Base-by-base conservation (phyloP, 2,329 filamentous ascomycete species). In the Calonectria hongkongensis region DNA sequence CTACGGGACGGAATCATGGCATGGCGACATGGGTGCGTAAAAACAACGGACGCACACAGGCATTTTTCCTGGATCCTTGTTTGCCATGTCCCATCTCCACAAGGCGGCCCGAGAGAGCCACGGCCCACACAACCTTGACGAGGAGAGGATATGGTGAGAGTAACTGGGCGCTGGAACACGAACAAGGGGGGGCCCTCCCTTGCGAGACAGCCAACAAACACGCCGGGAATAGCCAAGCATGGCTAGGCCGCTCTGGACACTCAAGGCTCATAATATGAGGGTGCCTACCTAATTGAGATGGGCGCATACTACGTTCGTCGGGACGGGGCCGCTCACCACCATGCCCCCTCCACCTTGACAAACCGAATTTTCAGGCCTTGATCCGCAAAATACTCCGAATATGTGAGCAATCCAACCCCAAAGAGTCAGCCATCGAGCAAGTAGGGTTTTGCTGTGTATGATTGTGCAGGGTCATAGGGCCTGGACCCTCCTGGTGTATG, bases 31-130 rank as follows among this genome's bases (percentile, higher is more conserved):
- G 56, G 47, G 47, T 51, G 36, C 51, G 48, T 18, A 50, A 48
- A 63, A 30, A 43, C 16, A 63, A 50, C 28, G 30, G 28, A 39
- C 15, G 18, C 45, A 41, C 27, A n/a, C 62, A 50, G 21, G 33
- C 64, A 41, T 50, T 54, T 39, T 54, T 30, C 64, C 28, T 43
- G 18, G n/a, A 66, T 41, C 48, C 62, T 21, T 48, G 70, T 63
- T 66, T 66, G 70, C 63, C 64, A 67, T 71, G 70, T 68, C 68
- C 50, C 27, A 68, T 71, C 70, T 71, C 70, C 70, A 71, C 65
- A 71, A 68, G 70, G 70, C 70, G 70, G 70, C 70, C 70, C 70
- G 70, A 71, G 64, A 71, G 64, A 65, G 65, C 70, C 70, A 68
- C 41, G 58, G 30, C 56, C 70, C 70, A 67, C 70, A 67, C 63